phyloP scores from a whole-genome alignment of 2,329 filamentous ascomycete genomes.

The Claviceps paspali region DNA sequence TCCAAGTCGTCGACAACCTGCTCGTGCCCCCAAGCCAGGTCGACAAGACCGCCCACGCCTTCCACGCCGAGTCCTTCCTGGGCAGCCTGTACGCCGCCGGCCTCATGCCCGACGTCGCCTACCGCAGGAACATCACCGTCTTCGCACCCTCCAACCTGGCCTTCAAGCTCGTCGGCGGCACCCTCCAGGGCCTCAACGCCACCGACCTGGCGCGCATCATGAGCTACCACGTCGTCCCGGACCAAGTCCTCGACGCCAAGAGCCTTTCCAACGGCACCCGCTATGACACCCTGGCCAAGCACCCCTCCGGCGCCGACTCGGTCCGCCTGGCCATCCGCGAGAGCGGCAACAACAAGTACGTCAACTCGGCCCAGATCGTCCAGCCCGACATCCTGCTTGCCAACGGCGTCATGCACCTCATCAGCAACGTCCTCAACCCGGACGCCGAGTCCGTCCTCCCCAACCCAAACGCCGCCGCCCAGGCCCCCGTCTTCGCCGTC shows the following conservation, averaged over 20 bases:
- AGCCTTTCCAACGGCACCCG: constrained; percentile 17
- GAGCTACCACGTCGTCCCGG: constrained; percentile 49
- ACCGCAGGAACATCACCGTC: constrained; percentile 35
- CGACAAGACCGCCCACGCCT: constrained; percentile 34
- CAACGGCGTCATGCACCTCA: constrained; percentile 43
- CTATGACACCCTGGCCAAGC: constrained; percentile 19
- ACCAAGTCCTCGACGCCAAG: constrained; percentile 35
- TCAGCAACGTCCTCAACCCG: constrained; percentile 37
- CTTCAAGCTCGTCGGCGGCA: constrained; percentile 40
- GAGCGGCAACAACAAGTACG: constrained; percentile 28
- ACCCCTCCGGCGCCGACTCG: constrained; percentile 25
- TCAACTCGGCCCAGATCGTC: constrained; percentile 39
- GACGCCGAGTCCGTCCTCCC: constrained; percentile 19
- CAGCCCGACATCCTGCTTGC: constrained; percentile 36
- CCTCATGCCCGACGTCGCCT: constrained; percentile 25
- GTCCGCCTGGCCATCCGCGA: constrained; percentile 21
- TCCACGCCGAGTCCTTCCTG: constrained; percentile 27
- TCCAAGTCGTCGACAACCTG: constrained; percentile 37
- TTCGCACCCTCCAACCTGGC: constrained; percentile 49
- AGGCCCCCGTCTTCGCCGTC: constrained; percentile 36
- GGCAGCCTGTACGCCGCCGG: constrained; percentile 17
- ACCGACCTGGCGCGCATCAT: constrained; percentile 37
- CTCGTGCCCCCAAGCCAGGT: constrained; percentile 30
- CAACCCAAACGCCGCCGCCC: constrained; percentile 23
- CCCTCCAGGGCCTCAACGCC: constrained; percentile 29